Evolutionary conservation across 2,329 filamentous ascomycete species (phyloP).

Genomic region (Aspergillus intermedius): DNA sequence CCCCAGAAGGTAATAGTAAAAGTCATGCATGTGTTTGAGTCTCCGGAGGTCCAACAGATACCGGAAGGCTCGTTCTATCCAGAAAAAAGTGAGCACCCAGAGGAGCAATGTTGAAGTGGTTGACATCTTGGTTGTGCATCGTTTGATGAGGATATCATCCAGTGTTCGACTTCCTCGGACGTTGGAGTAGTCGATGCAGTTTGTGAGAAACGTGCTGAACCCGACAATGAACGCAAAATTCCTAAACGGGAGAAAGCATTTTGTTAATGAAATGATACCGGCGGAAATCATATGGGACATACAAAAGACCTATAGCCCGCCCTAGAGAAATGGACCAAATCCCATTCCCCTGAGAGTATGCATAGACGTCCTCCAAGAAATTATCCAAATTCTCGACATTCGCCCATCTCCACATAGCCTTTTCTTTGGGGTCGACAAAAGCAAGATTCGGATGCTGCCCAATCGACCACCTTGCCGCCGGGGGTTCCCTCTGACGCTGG

Average conservation of each 20-base stretch:
- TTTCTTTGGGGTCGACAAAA: conserved; percentile 58
- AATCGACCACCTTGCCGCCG: conserved; percentile 19
- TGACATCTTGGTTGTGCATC: conserved; percentile 71
- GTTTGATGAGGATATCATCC: conserved; percentile 58
- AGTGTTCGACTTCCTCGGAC: conserved; percentile 60
- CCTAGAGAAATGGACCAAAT: conserved; percentile 77
- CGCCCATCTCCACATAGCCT: conserved; percentile 86
- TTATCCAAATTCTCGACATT: conserved; percentile 85
- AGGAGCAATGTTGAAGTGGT: conserved; percentile 68
- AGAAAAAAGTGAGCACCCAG: conserved; percentile 81
- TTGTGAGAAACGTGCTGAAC: conserved; percentile 74
- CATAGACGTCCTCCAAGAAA: conserved; percentile 79
- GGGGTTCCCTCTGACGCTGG: conserved; percentile 10
- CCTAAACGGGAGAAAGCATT: conserved; percentile 33
- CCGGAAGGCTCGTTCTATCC: conserved; percentile 71
- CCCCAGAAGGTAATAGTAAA: conserved; percentile 74
- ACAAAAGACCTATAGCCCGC: conserved; percentile 66
- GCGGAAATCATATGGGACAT: conserved; percentile 30
- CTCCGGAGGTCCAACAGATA: conserved; percentile 67
- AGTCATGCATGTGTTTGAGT: conserved; percentile 72
- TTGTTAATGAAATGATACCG: not conserved
- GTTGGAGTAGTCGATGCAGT: conserved; percentile 75
- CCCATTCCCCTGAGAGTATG: conserved; percentile 76
- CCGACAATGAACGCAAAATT: conserved; percentile 76
- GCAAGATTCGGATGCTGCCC: conserved; percentile 30